phyloP scores from a whole-genome alignment of 208 protist genomes.

The Trypanosoma avium region DNA sequence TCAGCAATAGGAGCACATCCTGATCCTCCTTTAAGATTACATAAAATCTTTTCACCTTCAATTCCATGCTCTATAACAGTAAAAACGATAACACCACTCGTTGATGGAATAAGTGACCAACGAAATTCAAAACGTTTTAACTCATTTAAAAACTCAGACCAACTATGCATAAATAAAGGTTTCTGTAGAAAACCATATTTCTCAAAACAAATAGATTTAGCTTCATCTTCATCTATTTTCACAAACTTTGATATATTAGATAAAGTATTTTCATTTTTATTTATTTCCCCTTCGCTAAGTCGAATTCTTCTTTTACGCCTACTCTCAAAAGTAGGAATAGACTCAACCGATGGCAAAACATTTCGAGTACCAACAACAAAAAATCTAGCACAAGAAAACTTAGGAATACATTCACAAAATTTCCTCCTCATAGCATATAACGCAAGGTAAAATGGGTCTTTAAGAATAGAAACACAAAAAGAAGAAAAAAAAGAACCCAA shows the following conservation, averaged over 20 bases:
- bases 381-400: neutral
- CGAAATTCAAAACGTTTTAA: conserved; percentile 59
- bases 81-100: conserved; percentile 46
- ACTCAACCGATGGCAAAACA: neutral
- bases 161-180: conserved; percentile 54
- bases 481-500: too few relatives aligned
- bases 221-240: conserved; percentile 37
- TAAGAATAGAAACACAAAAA: too few relatives aligned
- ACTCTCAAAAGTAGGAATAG: conserved; percentile 12
- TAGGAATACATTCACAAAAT: too few relatives aligned
- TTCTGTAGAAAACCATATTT: conserved; percentile 75
- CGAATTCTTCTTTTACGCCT: conserved; percentile 12
- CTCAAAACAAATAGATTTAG: conserved; percentile 59
- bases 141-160: conserved; percentile 68
- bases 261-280: neutral
- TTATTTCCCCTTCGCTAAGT: neutral
- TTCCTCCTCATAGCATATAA: too few relatives aligned
- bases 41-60: conserved; percentile 48
- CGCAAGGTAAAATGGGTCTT: too few relatives aligned
- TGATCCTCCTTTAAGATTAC: conserved; percentile 37
- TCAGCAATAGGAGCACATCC: conserved; percentile 60
- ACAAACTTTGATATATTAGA: neutral
- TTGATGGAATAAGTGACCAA: conserved; percentile 53
- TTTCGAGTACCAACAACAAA: neutral
- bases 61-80: conserved; percentile 57